Evolutionary conservation across 2,329 filamentous ascomycete genomes (phyloP).

Genomic region (Aquanectria penicillioides): DNA sequence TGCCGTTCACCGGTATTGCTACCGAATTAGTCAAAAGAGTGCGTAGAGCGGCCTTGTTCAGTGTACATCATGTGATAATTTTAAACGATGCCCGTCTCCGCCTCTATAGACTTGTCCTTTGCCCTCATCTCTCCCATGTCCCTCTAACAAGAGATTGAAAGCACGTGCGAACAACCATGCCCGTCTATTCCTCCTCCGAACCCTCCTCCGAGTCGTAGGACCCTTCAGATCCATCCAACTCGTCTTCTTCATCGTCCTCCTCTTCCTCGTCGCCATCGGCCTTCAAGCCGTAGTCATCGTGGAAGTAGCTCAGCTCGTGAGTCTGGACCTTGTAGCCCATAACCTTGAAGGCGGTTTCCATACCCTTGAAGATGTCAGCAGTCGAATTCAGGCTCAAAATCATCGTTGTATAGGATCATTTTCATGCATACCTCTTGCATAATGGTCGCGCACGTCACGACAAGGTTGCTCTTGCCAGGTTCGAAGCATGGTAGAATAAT

Average conservation of each 20-base stretch:
- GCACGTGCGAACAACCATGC: background rate
- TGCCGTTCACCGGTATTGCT: conserved; percentile 34
- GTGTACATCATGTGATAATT: background rate
- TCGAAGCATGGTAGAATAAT: conserved; percentile 84
- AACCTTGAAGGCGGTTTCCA: conserved; percentile 77
- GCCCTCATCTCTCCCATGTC: conserved; percentile 5
- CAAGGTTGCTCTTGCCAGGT: conserved; percentile 82
- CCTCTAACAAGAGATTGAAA: conserved; percentile 6
- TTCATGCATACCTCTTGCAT: conserved; percentile 78
- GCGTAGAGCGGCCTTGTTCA: background rate
- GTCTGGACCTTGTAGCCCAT: conserved; percentile 84
- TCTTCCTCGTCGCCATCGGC: conserved; percentile 69
- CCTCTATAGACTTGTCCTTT: conserved; percentile 12
- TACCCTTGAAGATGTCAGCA: conserved; percentile 61
- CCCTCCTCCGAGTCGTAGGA: conserved; percentile 44
- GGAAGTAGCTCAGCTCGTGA: conserved; percentile 79
- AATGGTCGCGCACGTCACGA: conserved; percentile 87
- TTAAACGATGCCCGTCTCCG: background rate
- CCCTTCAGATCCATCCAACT: conserved; percentile 43
- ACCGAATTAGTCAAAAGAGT: conserved; percentile 24
- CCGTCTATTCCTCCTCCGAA: conserved; percentile 40
- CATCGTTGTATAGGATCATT: background rate
- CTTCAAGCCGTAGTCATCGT: conserved; percentile 89
- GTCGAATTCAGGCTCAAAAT: background rate
- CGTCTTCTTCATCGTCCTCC: conserved; percentile 58